Percentiles rank a stretch among this genome's conserved stretches.
phyloP scores from a whole-genome alignment of 805 yeast genomes.

The Candida orba region DNA sequence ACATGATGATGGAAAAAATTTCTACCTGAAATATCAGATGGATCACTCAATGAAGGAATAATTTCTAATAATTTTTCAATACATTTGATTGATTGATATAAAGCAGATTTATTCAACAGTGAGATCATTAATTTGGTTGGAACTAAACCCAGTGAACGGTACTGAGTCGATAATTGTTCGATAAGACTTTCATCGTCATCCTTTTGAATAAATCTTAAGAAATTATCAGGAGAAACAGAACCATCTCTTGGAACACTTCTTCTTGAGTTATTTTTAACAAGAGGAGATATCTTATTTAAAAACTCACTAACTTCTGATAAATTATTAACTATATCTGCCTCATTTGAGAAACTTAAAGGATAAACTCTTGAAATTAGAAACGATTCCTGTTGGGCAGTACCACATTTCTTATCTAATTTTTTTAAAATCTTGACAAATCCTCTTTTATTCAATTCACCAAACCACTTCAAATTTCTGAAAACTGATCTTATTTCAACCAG shows the following conservation, averaged over 20 bases:
- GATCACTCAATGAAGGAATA: constrained; percentile 50
- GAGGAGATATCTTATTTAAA: constrained; percentile 46
- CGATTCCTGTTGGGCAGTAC: constrained; percentile 47
- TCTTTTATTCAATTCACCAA: constrained; percentile 83
- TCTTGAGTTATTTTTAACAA: constrained; percentile 13
- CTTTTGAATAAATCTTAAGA: constrained; percentile 23
- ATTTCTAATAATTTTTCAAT: constrained; percentile 48
- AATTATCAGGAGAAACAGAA: constrained; percentile 18
- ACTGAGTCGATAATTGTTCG: constrained; percentile 35
- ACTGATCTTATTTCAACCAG: constrained; percentile 69
- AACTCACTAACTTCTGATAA: constrained; percentile 46
- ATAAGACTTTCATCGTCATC: constrained; percentile 40
- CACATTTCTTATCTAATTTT: constrained; percentile 80
- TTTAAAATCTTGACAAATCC: constrained; percentile 86
- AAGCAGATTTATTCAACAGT: constrained; percentile 58
- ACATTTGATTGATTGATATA: constrained; percentile 46
- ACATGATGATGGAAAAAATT: constrained; percentile 83
- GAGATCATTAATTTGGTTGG: constrained; percentile 53
- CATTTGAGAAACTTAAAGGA: constrained; percentile 75
- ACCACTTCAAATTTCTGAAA: constrained; percentile 85
- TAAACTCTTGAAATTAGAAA: constrained; percentile 60
- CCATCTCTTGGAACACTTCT: background rate
- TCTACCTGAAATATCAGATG: constrained; percentile 70
- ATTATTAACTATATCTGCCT: constrained; percentile 44
- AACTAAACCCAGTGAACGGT: constrained; percentile 39